These are phyloP conservation scores for Escovopsis weberi DNA, from an alignment of 2,329 filamentous ascomycete species.

Conservation along the genomic window DNA sequence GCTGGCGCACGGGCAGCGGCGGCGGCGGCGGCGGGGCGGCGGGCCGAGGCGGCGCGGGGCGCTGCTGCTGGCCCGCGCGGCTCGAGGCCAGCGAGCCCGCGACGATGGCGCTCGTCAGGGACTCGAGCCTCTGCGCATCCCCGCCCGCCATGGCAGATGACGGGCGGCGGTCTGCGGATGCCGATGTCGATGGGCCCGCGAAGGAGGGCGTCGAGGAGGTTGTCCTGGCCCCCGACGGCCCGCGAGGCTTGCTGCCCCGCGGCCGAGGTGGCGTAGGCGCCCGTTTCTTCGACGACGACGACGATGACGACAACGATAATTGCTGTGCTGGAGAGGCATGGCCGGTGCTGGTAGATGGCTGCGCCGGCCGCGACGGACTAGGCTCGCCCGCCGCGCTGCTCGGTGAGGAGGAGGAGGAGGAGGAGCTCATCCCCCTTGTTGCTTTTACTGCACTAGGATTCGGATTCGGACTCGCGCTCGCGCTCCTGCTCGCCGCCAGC, in stretches of 20 bases:
- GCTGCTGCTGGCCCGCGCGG: slow-evolving; percentile 25
- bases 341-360: too few species aligned
- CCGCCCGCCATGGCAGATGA: too few species aligned
- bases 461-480: slow-evolving; percentile 21
- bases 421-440: too few species aligned
- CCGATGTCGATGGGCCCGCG: too few species aligned
- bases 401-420: too few species aligned
- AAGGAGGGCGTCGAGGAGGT: too few species aligned
- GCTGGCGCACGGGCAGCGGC: slow-evolving; percentile 28
- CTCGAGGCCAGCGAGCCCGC: slow-evolving; percentile 55
- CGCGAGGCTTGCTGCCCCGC: slow-evolving; percentile 13
- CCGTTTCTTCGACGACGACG: slow-evolving; percentile 5
- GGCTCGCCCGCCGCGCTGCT: too few species aligned
- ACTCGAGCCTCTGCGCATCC: slow-evolving; percentile 33
- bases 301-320: too few species aligned
- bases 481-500: slow-evolving; percentile 39
- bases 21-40: slow-evolving; percentile 20
- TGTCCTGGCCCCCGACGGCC: neutral
- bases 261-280: slow-evolving; percentile 25
- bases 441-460: slow-evolving; percentile 1
- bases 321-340: too few species aligned
- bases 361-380: too few species aligned
- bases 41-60: slow-evolving; percentile 23
- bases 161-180: too few species aligned
- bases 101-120: slow-evolving; percentile 59